Percentiles rank a stretch among this genome's conserved stretches.
phyloP scores from a whole-genome alignment of 2,329 filamentous ascomycete species.

The Ciborinia camelliae region DNA sequence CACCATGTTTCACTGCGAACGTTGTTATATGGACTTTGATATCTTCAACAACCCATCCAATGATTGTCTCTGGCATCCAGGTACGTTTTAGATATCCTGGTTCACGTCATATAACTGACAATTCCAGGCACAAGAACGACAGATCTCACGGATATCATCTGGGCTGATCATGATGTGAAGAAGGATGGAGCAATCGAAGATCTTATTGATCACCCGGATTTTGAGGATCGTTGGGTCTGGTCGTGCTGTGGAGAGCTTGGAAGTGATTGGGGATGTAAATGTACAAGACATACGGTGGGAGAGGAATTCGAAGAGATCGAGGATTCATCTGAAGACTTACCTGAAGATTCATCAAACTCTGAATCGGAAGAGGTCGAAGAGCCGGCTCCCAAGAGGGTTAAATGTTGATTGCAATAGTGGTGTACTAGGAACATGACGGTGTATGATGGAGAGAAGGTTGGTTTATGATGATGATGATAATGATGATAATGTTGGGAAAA shows the following conservation, averaged over 20 bases:
- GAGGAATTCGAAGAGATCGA: neutral
- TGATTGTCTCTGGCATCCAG: slow-evolving; percentile 1
- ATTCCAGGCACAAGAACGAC: neutral
- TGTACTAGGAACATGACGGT: neutral
- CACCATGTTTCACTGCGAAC: neutral
- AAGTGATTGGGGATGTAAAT: slow-evolving; percentile 2
- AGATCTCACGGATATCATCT: neutral
- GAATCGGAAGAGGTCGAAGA: neutral
- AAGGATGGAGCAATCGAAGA: neutral
- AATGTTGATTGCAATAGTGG: neutral
- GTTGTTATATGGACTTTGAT: neutral
- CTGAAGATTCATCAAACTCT: neutral
- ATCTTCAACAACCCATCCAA: neutral
- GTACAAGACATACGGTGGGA: neutral
- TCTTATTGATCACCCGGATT: neutral
- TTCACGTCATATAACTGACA: neutral
- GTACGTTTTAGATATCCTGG: neutral
- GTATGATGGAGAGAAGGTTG: too few species aligned
- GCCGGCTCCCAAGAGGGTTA: neutral
- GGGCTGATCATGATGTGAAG: neutral
- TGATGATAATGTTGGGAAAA: neutral
- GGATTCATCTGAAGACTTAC: too few species aligned
- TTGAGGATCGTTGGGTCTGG: slow-evolving; percentile 6
- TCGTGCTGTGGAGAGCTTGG: neutral
- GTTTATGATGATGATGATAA: too few species aligned